Evolutionary conservation across 2,329 filamentous ascomycete species (phyloP).

Genomic region (Curvularia verruculosa): DNA sequence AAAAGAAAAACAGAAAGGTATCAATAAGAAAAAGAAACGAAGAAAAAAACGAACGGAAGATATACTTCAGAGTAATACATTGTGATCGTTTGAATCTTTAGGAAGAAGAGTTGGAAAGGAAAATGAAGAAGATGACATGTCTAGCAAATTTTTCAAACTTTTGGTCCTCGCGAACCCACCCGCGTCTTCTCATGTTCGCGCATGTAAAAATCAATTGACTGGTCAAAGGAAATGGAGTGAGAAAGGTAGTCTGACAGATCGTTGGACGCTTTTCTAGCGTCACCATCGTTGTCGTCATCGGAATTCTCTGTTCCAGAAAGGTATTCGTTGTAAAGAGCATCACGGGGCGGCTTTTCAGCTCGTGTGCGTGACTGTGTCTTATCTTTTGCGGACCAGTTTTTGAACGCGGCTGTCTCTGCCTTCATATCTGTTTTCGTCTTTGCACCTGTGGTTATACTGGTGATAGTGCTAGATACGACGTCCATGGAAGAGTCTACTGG

Average conservation of each 20-base stretch:
- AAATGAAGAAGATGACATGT: background rate
- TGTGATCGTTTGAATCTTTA: background rate
- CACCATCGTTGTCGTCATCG: slow-evolving; percentile 8
- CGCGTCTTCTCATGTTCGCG: slow-evolving; percentile 8
- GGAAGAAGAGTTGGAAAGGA: background rate
- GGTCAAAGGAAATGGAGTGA: slow-evolving; percentile 23
- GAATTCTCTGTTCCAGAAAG: slow-evolving; percentile 8
- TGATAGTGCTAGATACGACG: background rate
- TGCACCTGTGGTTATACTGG: background rate
- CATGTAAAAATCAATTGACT: slow-evolving; percentile 10
- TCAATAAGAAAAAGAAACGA: background rate
- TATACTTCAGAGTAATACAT: background rate
- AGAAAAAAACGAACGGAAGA: background rate
- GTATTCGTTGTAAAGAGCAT: slow-evolving; percentile 12
- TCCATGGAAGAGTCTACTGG: slow-evolving; percentile 17
- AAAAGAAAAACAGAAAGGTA: background rate
- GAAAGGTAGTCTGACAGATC: slow-evolving; percentile 20
- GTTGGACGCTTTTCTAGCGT: slow-evolving; percentile 2
- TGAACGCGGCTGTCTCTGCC: background rate
- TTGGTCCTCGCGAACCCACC: slow-evolving; percentile 18
- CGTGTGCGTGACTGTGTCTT: background rate
- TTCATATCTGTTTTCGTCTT: background rate
- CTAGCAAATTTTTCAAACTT: slow-evolving; percentile 11
- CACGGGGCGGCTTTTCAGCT: background rate
- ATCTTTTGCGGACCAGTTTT: background rate